phyloP scores from a whole-genome alignment of 306 rosid species.

The Purshia tridentata region DNA sequence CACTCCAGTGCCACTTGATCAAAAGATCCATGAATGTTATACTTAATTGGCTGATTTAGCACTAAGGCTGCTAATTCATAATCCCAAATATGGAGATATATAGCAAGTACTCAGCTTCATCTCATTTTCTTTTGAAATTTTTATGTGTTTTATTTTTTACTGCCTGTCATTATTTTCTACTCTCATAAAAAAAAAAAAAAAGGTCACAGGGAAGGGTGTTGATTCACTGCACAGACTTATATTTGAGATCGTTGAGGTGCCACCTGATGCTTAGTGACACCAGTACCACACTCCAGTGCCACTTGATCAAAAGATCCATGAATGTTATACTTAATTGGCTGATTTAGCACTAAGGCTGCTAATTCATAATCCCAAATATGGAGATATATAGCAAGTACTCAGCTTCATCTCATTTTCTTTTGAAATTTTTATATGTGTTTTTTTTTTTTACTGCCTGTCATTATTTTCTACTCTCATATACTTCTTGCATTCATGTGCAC shows the following conservation, averaged over 20 bases:
- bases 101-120: background rate
- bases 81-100: background rate
- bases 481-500: background rate
- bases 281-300: background rate
- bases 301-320: background rate
- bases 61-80: background rate
- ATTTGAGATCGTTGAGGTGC: background rate
- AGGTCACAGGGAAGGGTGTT: too few species aligned
- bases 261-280: background rate
- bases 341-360: background rate
- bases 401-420: background rate
- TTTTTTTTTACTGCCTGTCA: background rate
- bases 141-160: too few species aligned
- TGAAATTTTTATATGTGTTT: background rate
- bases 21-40: background rate
- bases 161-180: background rate
- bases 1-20: background rate
- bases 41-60: background rate
- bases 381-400: background rate
- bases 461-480: background rate
- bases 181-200: too few species aligned
- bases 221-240: too few species aligned
- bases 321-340: background rate
- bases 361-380: background rate
- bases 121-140: conserved; percentile 2